Conservation (phyloP, 257 asterid species). For the Fraxinus excelsior region DNA sequence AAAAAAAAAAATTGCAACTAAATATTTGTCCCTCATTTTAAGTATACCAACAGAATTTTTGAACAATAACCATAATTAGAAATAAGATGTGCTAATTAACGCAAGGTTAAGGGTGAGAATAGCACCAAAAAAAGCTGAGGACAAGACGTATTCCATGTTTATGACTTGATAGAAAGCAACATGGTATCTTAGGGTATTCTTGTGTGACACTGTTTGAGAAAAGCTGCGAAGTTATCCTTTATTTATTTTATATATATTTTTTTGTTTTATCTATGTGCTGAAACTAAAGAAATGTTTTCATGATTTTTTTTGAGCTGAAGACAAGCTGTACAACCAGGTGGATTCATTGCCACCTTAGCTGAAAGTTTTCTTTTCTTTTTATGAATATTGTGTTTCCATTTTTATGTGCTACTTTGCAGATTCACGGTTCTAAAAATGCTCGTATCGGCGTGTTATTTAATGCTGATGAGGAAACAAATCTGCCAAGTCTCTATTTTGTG, state of each 20-base stretch:
- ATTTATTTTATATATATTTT: background rate
- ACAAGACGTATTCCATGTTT: background rate
- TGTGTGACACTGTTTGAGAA: background rate
- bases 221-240: background rate
- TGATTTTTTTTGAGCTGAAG: conserved; percentile 24
- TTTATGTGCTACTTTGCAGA: conserved; percentile 48
- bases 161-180: background rate
- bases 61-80: no score
- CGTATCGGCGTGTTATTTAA: conserved; percentile 83
- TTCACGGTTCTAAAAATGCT: conserved; percentile 69
- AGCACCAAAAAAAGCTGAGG: no score
- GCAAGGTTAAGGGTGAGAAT: no score
- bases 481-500: conserved; percentile 62
- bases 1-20: no score
- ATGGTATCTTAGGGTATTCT: background rate
- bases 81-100: no score
- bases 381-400: conserved; percentile 25
- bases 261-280: background rate
- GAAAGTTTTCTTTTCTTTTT: conserved; percentile 3
- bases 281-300: conserved; percentile 1
- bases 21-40: no score
- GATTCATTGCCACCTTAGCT: conserved; percentile 13
- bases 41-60: no score
- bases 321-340: conserved; percentile 3
- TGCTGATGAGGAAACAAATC: conserved; percentile 46